A percentile compares a stretch with the other conserved stretches of the same genome.
Conservation (phyloP, 768 basidiomycete species). For the Galerina sulciceps region DNA sequence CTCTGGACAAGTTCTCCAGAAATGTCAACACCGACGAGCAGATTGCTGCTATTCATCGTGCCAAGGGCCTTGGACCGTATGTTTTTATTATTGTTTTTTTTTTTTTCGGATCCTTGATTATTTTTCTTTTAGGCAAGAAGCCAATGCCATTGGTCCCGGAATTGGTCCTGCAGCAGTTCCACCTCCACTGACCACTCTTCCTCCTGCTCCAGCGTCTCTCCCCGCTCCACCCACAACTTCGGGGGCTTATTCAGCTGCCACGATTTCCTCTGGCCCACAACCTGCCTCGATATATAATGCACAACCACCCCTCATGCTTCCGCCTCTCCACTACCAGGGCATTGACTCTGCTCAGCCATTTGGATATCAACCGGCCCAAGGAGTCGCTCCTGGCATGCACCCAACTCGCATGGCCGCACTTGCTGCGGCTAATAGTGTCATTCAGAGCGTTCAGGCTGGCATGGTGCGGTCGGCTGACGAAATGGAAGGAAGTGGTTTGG, state of each 20-base stretch:
- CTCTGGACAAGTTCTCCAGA: slow-evolving; percentile 90
- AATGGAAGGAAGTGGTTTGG: slow-evolving; percentile 65
- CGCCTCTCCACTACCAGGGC: slow-evolving; percentile 85
- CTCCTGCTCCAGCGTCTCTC: slow-evolving; percentile 72
- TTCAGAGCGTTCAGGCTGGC: slow-evolving; percentile 60
- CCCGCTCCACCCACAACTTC: slow-evolving; percentile 69
- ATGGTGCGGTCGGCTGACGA: slow-evolving; percentile 82
- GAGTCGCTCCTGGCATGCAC: slow-evolving; percentile 60
- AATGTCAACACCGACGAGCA: slow-evolving; percentile 97
- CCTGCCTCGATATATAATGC: slow-evolving; percentile 72
- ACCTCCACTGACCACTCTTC: slow-evolving; percentile 65
- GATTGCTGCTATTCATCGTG: slow-evolving; percentile 94
- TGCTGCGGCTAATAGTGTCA: slow-evolving; percentile 51
- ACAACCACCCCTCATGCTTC: slow-evolving; percentile 78
- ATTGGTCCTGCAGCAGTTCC: slow-evolving; percentile 83
- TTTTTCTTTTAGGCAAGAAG: slow-evolving; percentile 58
- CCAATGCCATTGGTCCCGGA: slow-evolving; percentile 83
- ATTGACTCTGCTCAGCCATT: slow-evolving; percentile 78
- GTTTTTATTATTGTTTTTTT: slow-evolving; percentile 35
- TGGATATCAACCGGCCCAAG: slow-evolving; percentile 60
- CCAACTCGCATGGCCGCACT: slow-evolving; percentile 68
- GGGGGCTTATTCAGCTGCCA: slow-evolving; percentile 77
- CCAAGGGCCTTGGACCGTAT: slow-evolving; percentile 88
- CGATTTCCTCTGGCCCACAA: slow-evolving; percentile 90
- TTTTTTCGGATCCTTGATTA: slow-evolving; percentile 13